Conservation (phyloP, 148 eudicot species). For the Simmondsia chinensis region DNA sequence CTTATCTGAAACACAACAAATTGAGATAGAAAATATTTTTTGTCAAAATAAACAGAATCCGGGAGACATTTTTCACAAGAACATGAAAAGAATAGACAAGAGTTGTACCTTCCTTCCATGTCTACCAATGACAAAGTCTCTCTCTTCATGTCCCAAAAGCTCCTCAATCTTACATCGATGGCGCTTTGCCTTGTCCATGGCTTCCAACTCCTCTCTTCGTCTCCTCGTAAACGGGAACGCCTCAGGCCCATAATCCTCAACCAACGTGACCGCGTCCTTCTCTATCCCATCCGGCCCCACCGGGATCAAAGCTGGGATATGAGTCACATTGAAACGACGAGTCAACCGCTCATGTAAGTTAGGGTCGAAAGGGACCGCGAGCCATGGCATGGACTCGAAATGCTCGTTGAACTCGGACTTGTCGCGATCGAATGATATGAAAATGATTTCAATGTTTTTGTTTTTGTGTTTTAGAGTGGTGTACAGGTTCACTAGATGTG, state of each 20-base stretch:
- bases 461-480: conserved; percentile 20
- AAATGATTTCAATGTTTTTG: conserved; percentile 34
- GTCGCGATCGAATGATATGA: conserved; percentile 43
- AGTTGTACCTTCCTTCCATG: conserved; percentile 26
- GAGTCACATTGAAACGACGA: conserved; percentile 24
- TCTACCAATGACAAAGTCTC: conserved; percentile 23
- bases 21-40: no score
- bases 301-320: conserved; percentile 37
- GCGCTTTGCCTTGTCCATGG: conserved; percentile 38
- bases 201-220: conserved; percentile 35
- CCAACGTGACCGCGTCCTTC: conserved; percentile 35
- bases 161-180: conserved; percentile 34
- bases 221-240: conserved; percentile 43
- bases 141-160: conserved; percentile 31
- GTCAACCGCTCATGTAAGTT: conserved; percentile 18
- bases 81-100: neutral
- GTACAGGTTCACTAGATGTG: conserved; percentile 32
- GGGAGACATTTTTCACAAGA: no score
- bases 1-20: no score
- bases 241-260: conserved; percentile 47
- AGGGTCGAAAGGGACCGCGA: conserved; percentile 32
- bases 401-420: conserved; percentile 32
- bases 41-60: no score
- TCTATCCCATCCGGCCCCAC: conserved; percentile 21
- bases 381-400: conserved; percentile 49